phyloP scores from a whole-genome alignment of 202 grass and related monocot genomes.

The Musa balbisiana region DNA sequence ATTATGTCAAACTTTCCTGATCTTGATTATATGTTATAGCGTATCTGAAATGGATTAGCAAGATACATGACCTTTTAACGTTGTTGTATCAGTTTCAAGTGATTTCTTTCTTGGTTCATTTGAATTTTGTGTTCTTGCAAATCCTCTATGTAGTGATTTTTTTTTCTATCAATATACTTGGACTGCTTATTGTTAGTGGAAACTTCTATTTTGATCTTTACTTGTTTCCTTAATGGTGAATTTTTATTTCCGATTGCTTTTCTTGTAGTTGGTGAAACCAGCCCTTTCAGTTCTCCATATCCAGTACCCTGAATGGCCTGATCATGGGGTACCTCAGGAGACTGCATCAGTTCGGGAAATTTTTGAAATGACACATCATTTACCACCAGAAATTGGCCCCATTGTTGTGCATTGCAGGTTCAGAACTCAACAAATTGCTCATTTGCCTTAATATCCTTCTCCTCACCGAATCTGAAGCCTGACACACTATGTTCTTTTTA shows the following conservation, averaged over 20 bases:
- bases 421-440: not conserved
- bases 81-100: not conserved
- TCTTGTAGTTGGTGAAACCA: slow-evolving; percentile 38
- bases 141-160: not conserved
- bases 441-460: not conserved
- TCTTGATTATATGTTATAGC: not conserved
- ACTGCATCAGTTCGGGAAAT: slow-evolving; percentile 48
- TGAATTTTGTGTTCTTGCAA: slow-evolving; percentile 9
- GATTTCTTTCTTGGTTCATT: not conserved
- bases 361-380: slow-evolving; percentile 41
- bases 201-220: slow-evolving; percentile 15
- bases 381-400: slow-evolving; percentile 36
- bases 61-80: not conserved
- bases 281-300: slow-evolving; percentile 61
- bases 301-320: slow-evolving; percentile 76
- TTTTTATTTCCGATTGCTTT: slow-evolving; percentile 9
- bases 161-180: no score
- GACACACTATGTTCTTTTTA: slow-evolving; percentile 20
- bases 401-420: slow-evolving; percentile 98
- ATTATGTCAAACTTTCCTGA: not conserved
- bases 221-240: slow-evolving; percentile 2
- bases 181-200: not conserved
- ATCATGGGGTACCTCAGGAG: slow-evolving; percentile 65
- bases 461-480: slow-evolving; percentile 1
- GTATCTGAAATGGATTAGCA: not conserved